These are phyloP conservation scores for Amanita muscaria DNA, from an alignment of 768 basidiomycete species.

Conservation along the genomic window DNA sequence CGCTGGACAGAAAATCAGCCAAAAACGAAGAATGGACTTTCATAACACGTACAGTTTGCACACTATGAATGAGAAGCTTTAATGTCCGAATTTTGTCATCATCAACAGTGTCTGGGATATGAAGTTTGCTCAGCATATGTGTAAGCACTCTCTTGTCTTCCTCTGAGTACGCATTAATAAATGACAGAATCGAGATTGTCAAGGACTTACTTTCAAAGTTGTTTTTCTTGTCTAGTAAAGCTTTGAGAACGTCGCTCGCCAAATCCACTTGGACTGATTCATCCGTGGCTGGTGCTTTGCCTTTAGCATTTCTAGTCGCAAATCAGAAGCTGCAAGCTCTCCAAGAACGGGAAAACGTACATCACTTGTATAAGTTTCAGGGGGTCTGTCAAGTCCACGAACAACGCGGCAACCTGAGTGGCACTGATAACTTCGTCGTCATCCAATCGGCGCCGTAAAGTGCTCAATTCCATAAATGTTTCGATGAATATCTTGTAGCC, in stretches of 20 bases:
- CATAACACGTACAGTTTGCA: slow-evolving; percentile 38
- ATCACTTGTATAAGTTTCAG: slow-evolving; percentile 47
- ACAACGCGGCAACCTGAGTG: slow-evolving; percentile 65
- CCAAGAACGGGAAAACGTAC: slow-evolving; percentile 15
- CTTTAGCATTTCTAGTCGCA: slow-evolving; percentile 13
- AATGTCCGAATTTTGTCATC: slow-evolving; percentile 58
- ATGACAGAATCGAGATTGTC: slow-evolving; percentile 12
- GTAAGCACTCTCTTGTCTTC: slow-evolving; percentile 59
- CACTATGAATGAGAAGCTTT: slow-evolving; percentile 51
- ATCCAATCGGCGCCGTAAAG: slow-evolving; percentile 54
- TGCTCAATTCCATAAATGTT: slow-evolving; percentile 52
- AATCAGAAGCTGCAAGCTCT: background rate
- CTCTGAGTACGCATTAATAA: slow-evolving; percentile 28
- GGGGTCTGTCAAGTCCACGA: slow-evolving; percentile 87
- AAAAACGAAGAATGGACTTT: slow-evolving; percentile 6
- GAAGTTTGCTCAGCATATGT: slow-evolving; percentile 53
- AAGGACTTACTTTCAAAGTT: slow-evolving; percentile 42
- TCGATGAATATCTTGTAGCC: slow-evolving; percentile 57
- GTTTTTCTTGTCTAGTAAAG: slow-evolving; percentile 35
- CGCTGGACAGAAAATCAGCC: slow-evolving; percentile 17
- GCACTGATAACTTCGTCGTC: slow-evolving; percentile 68
- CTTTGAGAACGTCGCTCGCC: slow-evolving; percentile 44
- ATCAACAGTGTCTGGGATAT: slow-evolving; percentile 64
- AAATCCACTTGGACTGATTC: slow-evolving; percentile 46
- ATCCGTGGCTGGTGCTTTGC: slow-evolving; percentile 14